Percentiles rank a stretch among this genome's conserved stretches.
Conservation (phyloP, 768 basidiomycete genomes). For the Russula foetens region DNA sequence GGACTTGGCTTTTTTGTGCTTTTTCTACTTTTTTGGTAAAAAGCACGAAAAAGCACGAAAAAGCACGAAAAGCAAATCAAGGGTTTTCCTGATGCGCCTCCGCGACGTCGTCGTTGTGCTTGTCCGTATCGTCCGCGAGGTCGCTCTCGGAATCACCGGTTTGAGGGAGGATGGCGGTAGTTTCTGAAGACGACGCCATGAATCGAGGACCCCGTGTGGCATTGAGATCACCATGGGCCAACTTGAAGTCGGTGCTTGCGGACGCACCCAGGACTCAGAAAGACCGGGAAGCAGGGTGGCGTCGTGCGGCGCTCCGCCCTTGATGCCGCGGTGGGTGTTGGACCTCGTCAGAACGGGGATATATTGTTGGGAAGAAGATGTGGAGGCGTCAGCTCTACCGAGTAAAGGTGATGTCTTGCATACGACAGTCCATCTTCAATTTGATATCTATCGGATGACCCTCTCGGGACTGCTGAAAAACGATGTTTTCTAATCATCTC, state of each 20-base stretch:
- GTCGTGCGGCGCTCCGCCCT: background rate
- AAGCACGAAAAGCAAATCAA: too few species aligned
- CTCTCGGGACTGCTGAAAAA: background rate
- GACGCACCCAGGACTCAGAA: conserved; percentile 9
- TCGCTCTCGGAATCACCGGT: background rate
- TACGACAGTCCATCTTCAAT: background rate
- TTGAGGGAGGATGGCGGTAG: background rate
- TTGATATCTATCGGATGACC: background rate
- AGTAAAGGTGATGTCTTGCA: conserved; percentile 14
- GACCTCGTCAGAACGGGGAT: background rate
- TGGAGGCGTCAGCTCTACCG: background rate
- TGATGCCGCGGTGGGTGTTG: background rate
- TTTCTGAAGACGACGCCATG: background rate
- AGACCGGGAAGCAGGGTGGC: conserved; percentile 6
- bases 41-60: too few species aligned
- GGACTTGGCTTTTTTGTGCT: too few species aligned
- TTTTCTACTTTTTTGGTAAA: too few species aligned
- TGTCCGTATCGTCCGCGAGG: background rate
- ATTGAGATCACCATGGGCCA: background rate
- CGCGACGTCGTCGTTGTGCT: background rate
- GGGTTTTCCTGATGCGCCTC: too few species aligned
- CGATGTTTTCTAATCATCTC: background rate
- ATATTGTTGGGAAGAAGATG: background rate
- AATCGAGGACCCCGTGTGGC: background rate
- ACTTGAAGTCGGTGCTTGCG: conserved; percentile 7